Percentiles rank a stretch among this genome's conserved stretches.
Evolutionary conservation across 2,329 filamentous ascomycete genomes (phyloP).

Genomic region (Diaporthe aspalathi): DNA sequence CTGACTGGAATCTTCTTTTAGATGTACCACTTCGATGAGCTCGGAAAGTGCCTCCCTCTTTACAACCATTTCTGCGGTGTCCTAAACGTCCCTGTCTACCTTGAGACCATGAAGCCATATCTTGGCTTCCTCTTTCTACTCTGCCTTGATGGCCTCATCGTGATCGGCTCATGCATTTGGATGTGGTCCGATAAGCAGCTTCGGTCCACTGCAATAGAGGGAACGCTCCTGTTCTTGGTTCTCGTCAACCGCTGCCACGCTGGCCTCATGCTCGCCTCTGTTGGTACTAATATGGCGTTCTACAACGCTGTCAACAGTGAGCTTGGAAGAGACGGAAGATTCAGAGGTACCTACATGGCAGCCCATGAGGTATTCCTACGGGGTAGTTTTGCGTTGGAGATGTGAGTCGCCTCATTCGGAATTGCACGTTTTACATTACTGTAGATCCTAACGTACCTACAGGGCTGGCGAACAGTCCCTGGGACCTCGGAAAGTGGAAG

Average conservation of each 20-base stretch:
- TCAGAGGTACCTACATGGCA: not conserved
- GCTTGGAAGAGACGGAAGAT: not conserved
- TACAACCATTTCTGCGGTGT: not conserved
- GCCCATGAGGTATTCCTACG: not conserved
- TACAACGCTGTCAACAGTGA: not conserved
- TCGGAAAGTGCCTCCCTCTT: not conserved
- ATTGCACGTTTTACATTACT: not conserved
- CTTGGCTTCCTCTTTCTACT: not conserved
- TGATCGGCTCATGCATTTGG: not conserved
- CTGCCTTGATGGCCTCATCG: not conserved
- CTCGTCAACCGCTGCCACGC: not conserved
- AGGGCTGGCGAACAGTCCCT: not conserved
- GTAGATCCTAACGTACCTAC: not conserved
- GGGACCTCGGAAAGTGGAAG: not conserved
- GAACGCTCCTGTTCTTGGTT: not conserved
- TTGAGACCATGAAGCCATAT: not conserved
- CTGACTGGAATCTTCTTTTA: not conserved
- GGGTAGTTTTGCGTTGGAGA: not conserved
- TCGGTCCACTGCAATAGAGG: not conserved
- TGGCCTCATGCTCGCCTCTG: not conserved
- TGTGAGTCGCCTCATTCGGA: not conserved
- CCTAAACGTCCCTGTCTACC: not conserved
- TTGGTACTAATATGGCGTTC: not conserved
- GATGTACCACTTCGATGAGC: slow-evolving; percentile 2
- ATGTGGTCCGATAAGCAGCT: not conserved